Evolutionary conservation across 169 alveolate species (phyloP), one percentile per base, ranked within the genome.

Genomic region (Amoebophrya sp.): DNA sequence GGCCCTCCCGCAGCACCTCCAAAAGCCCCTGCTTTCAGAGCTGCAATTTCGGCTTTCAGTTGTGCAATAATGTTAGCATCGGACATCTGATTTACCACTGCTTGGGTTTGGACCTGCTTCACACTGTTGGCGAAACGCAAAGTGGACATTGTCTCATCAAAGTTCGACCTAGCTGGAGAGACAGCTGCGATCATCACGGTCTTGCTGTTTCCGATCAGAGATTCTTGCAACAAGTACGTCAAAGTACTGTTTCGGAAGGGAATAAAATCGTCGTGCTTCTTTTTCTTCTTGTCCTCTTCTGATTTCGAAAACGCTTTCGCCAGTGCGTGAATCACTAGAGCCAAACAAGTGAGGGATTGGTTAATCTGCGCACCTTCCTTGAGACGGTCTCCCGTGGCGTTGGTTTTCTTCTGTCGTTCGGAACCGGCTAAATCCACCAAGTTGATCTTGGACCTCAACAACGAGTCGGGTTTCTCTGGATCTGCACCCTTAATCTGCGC

Each of bases 361-460:
- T 97, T 97, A 92, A 97, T 97, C 93, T 96, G 96, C 34, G 96
- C 97, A 0, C 98, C 98, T 94, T 97, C 99, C 93, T 96, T 95
- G 54, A 96, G 92, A 92, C 98, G 92, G 77, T 95, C 96, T 47
- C 98, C 98, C 24, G 96, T 95, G 0, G 98, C 97, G 39, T 96
- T 95, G 41, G 97, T 95, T 92, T 95, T 95, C 93, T 94, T 93
- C 54, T 92, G 93, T 6, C 98, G 95, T 93, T 98, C 99, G 91
- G 98, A 95, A 47, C 99, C 99, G 29, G 99, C 99, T 41, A 98
- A 94, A 95, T 98, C 99, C 23, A 97, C 99, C 94, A 98, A 89
- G 94, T 97, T 97, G 91, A 97, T 92, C 95, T 95, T 97, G 97
- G 94, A 92, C 92, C 90, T 90, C 39, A 78, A 6, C 40, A 78